Conservation (phyloP, 257 asterid genomes). For the Rehmannia glutinosa region DNA sequence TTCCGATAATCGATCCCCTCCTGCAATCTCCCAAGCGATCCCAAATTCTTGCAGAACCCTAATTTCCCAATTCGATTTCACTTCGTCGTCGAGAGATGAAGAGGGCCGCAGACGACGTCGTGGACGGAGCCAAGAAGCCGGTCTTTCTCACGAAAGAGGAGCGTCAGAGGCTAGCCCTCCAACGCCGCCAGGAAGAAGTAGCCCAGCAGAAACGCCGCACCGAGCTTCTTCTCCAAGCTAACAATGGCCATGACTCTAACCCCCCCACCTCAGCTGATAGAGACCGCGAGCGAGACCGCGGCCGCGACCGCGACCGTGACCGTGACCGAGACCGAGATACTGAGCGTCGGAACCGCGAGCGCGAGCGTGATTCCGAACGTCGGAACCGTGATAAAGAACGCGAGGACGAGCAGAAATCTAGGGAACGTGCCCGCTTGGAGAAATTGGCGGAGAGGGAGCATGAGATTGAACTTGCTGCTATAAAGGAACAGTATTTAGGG, state of each 20-base stretch:
- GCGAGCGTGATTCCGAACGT: constrained; percentile 34
- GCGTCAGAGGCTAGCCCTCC: constrained; percentile 63
- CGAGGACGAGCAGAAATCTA: constrained; percentile 47
- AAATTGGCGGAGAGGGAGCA: constrained; percentile 48
- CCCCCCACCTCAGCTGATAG: constrained; percentile 27
- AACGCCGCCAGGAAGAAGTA: constrained; percentile 62
- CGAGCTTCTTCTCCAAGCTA: constrained; percentile 31
- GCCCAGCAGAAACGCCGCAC: constrained; percentile 48
- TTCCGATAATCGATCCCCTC: constrained; percentile 11
- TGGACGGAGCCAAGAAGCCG: constrained; percentile 40
- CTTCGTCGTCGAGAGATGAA: constrained; percentile 22
- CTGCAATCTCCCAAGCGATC: constrained; percentile 34
- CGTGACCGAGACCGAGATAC: constrained; percentile 29
- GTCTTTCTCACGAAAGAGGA: constrained; percentile 67
- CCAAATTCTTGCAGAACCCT: constrained; percentile 22
- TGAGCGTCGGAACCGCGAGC: constrained; percentile 25
- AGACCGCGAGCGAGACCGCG: constrained; percentile 42
- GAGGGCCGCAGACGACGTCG: constrained; percentile 27
- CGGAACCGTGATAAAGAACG: constrained; percentile 46
- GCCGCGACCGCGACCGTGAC: constrained; percentile 22
- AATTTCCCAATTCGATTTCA: constrained; percentile 11
- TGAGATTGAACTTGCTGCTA: constrained; percentile 47
- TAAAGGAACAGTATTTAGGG: constrained; percentile 49
- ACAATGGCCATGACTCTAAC: constrained; percentile 20
- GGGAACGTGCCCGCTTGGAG: constrained; percentile 53